These are phyloP conservation scores for Trichophyton equinum DNA, from an alignment of 2,329 filamentous ascomycete genomes.

Conservation along the genomic window DNA sequence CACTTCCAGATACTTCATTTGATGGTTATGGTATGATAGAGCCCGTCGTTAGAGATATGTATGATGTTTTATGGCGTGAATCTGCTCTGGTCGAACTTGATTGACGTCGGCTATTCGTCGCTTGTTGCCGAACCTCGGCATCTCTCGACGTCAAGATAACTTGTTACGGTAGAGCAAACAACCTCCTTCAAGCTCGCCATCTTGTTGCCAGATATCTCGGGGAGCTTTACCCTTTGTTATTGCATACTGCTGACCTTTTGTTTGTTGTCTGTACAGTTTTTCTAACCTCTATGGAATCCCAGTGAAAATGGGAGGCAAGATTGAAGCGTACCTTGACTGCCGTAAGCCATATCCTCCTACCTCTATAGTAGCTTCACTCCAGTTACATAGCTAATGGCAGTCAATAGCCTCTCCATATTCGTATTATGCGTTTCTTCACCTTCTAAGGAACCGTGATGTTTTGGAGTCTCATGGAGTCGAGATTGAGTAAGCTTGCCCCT, in stretches of 20 bases:
- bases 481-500: constrained; percentile 45
- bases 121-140: neutral
- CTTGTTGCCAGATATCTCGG: neutral
- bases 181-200: too few species aligned
- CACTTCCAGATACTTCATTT: neutral
- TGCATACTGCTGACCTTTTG: too few species aligned
- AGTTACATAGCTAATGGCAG: neutral
- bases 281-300: too few species aligned
- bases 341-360: constrained; percentile 35
- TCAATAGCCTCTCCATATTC: constrained; percentile 49
- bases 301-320: constrained; percentile 27
- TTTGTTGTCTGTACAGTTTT: too few species aligned
- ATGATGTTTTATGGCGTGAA: too few species aligned
- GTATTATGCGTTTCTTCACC: constrained; percentile 43
- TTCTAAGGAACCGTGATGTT: constrained; percentile 43
- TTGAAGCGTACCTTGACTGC: constrained; percentile 56
- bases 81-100: neutral
- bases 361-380: neutral
- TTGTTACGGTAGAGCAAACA: too few species aligned
- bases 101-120: neutral
- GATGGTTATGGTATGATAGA: neutral
- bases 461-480: constrained; percentile 49
- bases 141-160: neutral
- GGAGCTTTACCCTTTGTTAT: too few species aligned
- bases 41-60: too few species aligned